Conservation (phyloP, 1,284 basidiomycete genomes). For the Anthracocystis setariae region DNA sequence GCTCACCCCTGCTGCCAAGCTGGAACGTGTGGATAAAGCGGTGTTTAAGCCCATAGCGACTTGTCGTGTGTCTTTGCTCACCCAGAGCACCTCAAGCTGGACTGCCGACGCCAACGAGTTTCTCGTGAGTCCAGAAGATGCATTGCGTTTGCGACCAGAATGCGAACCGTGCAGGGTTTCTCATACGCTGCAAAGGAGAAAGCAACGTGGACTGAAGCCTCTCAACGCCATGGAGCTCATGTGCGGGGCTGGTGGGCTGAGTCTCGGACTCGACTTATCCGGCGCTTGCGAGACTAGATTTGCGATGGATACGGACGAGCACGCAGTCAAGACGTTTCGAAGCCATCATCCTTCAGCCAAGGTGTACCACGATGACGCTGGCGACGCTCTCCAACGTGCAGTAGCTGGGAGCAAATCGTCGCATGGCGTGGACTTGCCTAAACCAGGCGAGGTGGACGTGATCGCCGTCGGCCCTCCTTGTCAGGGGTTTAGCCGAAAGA, state of each 20-base stretch:
- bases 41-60: conserved; percentile 8
- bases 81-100: conserved; percentile 1
- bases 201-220: neutral
- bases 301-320: conserved; percentile 24
- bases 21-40: neutral
- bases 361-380: conserved; percentile 18
- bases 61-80: conserved; percentile 16
- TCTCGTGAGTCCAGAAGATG: conserved; percentile 5
- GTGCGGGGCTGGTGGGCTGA: conserved; percentile 41
- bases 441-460: conserved; percentile 27
- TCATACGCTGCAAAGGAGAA: neutral
- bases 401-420: neutral
- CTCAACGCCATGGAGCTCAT: conserved; percentile 30
- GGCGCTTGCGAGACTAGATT: conserved; percentile 33
- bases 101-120: conserved; percentile 9
- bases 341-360: conserved; percentile 19
- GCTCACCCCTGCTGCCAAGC: conserved; percentile 2
- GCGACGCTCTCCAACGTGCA: conserved; percentile 21
- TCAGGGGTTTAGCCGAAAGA: conserved; percentile 35
- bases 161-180: conserved; percentile 2
- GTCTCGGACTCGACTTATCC: conserved; percentile 32
- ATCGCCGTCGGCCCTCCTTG: conserved; percentile 39
- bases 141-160: conserved; percentile 1
- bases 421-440: conserved; percentile 7
- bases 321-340: conserved; percentile 24